Evolutionary conservation across 2,329 filamentous ascomycete species (phyloP), one percentile per base, ranked within the genome.

Genomic region (Fusarium nanum): DNA sequence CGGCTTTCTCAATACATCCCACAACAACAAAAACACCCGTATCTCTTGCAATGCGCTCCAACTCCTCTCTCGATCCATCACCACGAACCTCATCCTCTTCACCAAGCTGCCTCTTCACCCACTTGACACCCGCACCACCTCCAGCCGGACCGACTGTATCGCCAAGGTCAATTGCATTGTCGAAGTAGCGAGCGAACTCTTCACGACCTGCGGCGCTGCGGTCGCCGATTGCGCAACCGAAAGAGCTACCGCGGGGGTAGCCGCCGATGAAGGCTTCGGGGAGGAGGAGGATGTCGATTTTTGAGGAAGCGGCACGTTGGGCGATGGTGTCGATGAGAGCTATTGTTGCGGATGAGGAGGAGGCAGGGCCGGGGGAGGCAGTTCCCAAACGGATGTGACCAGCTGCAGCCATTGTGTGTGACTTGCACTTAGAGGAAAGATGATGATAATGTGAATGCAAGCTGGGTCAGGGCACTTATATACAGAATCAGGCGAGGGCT

Each of bases 251-350:
- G 13, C 94, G 91, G 20, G 95, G 95, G 77, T 98, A 98, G 2
- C 94, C 95, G 48, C 95, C 95, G 3, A 98, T 86, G 77, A 93
- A 97, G 23, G 94, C 94, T 83, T 98, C 94, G 0, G 95, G 95
- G 66, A 98, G 94, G 55, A 98, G 88, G 28, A 98, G 85, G 52
- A 98, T 85, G 78, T 96, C 85, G 41, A 88, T 81, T 5, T 76
- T 72, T 59, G 81, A 76, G 2, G 78, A 73, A 6, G 90, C 87
- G n/a, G 94, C 94, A 37, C 84, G 81, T 25, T 81, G 81, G 34
- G 92, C 90, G 16, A 92, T 88, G 13, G 78, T 72, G 74, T 89
- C 85, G 53, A 97, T 87, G 37, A 90, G 87, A 9, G 80, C 75
- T 58, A 97, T 86, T 2, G 93, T 97, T 34, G 86, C 82, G 25